Percentiles rank a stretch among this genome's conserved stretches.
Evolutionary conservation across 305 asterid genomes (phyloP).

Genomic region (Fraxinus dipetala): DNA sequence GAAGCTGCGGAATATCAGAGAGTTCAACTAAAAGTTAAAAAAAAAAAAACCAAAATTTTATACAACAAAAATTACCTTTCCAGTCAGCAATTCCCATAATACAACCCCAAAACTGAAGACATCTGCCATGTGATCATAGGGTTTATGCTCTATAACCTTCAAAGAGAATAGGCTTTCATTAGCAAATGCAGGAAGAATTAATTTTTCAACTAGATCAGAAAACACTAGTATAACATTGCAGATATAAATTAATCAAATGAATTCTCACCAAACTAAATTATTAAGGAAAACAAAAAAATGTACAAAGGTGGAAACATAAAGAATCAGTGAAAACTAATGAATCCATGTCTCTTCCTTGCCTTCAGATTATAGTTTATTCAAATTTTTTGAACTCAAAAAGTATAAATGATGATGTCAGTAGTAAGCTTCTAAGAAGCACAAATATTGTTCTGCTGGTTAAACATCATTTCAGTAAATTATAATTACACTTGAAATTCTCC

Average conservation of each 20-base stretch:
- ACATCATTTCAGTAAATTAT: neutral
- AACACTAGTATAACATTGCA: neutral
- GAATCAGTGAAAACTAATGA: neutral
- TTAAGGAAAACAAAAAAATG: neutral
- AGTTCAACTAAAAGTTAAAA: neutral
- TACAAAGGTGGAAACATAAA: neutral
- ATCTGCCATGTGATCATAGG: conserved; percentile 91
- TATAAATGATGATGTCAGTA: neutral
- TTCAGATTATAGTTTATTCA: conserved; percentile 3
- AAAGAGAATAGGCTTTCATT: conserved; percentile 31
- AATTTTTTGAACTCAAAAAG: neutral
- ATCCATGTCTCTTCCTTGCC: neutral
- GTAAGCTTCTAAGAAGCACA: neutral
- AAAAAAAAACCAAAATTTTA: neutral
- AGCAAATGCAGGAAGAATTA: conserved; percentile 22
- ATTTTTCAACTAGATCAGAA: conserved; percentile 15
- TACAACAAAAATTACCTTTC: conserved; percentile 55
- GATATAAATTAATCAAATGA: neutral
- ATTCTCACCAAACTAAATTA: neutral
- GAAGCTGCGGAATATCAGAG: conserved; percentile 50
- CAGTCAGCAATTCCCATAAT: conserved; percentile 86
- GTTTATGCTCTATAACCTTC: conserved; percentile 89
- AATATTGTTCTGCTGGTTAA: neutral
- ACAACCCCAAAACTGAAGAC: conserved; percentile 89
- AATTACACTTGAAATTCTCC: neutral